Base-by-base conservation (phyloP, 768 basidiomycete species). In the Lentinula guzmanii region DNA sequence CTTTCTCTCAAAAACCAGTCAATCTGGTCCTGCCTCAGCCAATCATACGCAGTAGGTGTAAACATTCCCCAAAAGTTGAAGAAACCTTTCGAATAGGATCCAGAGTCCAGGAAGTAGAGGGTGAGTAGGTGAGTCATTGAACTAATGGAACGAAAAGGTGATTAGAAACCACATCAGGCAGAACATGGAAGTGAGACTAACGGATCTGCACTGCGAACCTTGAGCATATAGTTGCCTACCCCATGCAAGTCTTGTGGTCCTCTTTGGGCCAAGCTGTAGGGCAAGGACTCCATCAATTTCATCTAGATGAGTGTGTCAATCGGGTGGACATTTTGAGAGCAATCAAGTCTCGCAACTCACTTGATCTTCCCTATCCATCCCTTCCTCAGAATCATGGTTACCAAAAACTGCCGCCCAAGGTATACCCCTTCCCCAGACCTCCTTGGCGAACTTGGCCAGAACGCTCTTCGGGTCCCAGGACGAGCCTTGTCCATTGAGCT, bases 321-420 rank as follows among this genome's bases (percentile, higher is more conserved):
- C n/a, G 0, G 9, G 37, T 16, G 10, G 11, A 34, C n/a, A 2
- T 41, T 21, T 2, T 4, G 6, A 21, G 9, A 52, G 8, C 15
- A 39, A 28, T 5, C 21, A 41, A 35, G 7, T 1, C 4, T 41
- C 37, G 33, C 5, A 15, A n/a, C 51, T 52, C 7, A 58, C 56
- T 45, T 72, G 74, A 48, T 82, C 76, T 72, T 86, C 78, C 28
- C 87, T 78, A 65, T 78, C 75, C 66, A 75, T 71, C 62, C 83
- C 78, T 63, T 86, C 81, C 53, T 78, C 73, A n/a, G 66, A 69
- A 11, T 76, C 65, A 71, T 99, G 96, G 69, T 99, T 98, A 1
- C 96, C 96, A 71, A 98, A 95, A 2, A 98, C 82, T 0, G 87
- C 89, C 3, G 93, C 85, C 95, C 95, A 99, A 0, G 95, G 91